Base-by-base conservation (phyloP, 139 green algal genomes). In the Chlamydomonas sp. region DNA sequence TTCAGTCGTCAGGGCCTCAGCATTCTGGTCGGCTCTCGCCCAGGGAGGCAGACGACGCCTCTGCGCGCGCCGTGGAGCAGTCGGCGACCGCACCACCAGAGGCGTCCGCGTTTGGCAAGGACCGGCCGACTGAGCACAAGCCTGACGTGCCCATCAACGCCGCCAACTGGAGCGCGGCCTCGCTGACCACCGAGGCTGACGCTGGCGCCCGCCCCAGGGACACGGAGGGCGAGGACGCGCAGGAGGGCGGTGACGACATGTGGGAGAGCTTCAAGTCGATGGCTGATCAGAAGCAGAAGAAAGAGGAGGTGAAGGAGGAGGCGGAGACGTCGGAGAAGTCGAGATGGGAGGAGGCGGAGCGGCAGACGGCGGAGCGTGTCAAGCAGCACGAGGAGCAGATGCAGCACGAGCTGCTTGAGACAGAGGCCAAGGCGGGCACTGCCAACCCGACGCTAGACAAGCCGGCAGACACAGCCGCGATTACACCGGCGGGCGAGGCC, bases 331-430 rank as follows among this genome's bases (percentile, higher is more conserved):
- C 57, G 62, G 13, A 57, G 6, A 57, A 26, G 31, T n/a, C 57
- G 62, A 57, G 29, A 16, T 35, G 57, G 34, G 71, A 30, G 8
- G 62, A 69, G 37, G 62, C 54, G 37, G 62, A 69, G 34, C 54
- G 66, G 67, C 54, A 66, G 67, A 24, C 36, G 30, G 59, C 59
- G 26, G 59, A 75, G 60, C 35, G 65, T 29, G 22, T 36, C 2
- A 39, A 65, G 71, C 71, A 72, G 62, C 71, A 63, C 33, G 47
- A 71, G 31, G 71, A 76, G 36, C 71, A 76, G 63, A 65, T 68
- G 6, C 35, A 63, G 49, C 71, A 76, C 50, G 71, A 76, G 71
- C 43, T 76, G 49, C 62, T 54, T 36, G 71, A 76, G 36, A 76
- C 71, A 28, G 49, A 72, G 62, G 71, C 71, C 6, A 31, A 68